Conservation (phyloP, 106 monocot genomes). For the Posidonia australis region DNA sequence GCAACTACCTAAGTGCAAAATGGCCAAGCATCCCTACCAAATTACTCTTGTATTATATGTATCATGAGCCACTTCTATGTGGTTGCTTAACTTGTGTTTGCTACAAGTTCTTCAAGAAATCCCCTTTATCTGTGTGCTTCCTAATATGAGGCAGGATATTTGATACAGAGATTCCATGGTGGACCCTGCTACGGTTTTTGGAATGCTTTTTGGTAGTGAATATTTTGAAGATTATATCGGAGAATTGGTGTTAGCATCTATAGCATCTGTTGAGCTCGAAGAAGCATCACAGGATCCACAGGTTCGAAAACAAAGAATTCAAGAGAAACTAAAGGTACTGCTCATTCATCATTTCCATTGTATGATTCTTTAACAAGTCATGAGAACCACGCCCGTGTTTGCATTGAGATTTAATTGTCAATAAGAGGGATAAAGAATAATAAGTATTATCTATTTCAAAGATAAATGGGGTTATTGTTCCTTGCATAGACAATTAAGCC, state of each 20-base stretch:
- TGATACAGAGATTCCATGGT: constrained; percentile 62
- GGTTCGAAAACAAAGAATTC: constrained; percentile 37
- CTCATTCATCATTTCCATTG: background rate
- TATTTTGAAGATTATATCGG: constrained; percentile 95
- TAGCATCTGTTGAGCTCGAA: constrained; percentile 66
- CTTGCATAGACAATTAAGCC: background rate
- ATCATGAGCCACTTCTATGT: no score
- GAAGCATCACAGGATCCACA: constrained; percentile 42
- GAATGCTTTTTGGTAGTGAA: constrained; percentile 99
- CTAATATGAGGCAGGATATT: background rate
- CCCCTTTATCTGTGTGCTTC: constrained; percentile 1
- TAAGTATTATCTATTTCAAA: no score
- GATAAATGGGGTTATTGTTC: no score
- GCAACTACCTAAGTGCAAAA: no score
- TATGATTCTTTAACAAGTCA: background rate
- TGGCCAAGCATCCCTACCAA: no score
- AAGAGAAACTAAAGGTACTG: constrained; percentile 72
- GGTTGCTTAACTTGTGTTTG: background rate
- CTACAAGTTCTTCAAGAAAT: background rate
- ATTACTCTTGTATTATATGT: no score
- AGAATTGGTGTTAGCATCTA: constrained; percentile 64
- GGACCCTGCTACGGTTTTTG: constrained; percentile 92
- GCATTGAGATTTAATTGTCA: no score
- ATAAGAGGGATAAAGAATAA: no score
- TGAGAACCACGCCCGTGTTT: background rate